Conservation (phyloP, 495 filamentous ascomycete genomes). For the Xylaria castorea region DNA sequence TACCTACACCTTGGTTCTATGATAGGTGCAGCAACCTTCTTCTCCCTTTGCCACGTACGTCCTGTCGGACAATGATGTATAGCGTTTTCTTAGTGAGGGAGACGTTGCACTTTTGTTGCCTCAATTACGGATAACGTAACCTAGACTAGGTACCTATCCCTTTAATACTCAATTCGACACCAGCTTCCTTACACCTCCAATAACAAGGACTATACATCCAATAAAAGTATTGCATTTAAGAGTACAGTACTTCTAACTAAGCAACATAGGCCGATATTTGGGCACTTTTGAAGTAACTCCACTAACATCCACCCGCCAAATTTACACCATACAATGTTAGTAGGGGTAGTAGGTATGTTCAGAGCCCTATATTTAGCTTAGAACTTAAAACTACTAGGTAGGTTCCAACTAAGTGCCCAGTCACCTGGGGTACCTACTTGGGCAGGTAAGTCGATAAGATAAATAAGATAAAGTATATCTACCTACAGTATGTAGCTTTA, state of each 20-base stretch:
- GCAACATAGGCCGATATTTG: no score
- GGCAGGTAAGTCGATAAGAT: slow-evolving; percentile 4
- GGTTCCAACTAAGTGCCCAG: background rate
- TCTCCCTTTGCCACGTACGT: background rate
- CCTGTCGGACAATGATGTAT: background rate
- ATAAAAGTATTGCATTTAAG: no score
- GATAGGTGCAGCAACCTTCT: background rate
- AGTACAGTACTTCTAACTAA: no score
- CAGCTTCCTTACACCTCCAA: no score
- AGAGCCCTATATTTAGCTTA: background rate
- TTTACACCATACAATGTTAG: no score
- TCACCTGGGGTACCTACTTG: background rate
- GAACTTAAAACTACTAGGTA: no score
- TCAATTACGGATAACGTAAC: background rate
- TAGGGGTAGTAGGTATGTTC: background rate
- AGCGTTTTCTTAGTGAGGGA: background rate
- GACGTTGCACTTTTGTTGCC: background rate
- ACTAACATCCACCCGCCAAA: no score
- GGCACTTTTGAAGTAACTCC: no score
- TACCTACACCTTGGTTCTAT: background rate
- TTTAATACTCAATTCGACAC: no score
- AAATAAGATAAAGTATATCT: slow-evolving; percentile 7
- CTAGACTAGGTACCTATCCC: no score
- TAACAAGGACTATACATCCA: no score
- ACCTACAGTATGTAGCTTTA: background rate